phyloP scores from a whole-genome alignment of 164 flowering plant genomes.

The Warburgia ugandensis region DNA sequence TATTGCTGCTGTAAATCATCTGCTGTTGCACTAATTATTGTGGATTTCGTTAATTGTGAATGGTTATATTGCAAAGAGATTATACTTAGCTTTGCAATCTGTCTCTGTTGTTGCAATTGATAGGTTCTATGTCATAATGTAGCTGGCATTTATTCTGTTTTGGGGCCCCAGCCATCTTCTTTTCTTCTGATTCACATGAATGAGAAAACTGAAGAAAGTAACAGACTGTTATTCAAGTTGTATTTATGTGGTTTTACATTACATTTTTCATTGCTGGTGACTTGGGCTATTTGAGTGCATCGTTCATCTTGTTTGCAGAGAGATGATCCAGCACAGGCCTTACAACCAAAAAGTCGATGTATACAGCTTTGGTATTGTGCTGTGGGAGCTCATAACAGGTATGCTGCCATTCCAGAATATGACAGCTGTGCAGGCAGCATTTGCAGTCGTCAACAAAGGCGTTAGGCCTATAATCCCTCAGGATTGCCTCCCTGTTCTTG shows the following conservation, averaged over 20 bases:
- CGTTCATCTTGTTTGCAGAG: conserved; percentile 37
- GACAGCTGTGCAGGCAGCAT: conserved; percentile 96
- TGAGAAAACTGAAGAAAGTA: too few relatives aligned
- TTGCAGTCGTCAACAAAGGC: conserved; percentile 86
- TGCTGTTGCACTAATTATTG: too few relatives aligned
- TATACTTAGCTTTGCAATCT: too few relatives aligned
- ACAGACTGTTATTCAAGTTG: too few relatives aligned
- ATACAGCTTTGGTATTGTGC: conserved; percentile 88
- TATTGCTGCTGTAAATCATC: too few relatives aligned
- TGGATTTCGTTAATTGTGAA: too few relatives aligned
- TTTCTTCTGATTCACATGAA: too few relatives aligned
- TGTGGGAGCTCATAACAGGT: conserved; percentile 91
- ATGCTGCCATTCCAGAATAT: conserved; percentile 81
- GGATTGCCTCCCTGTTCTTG: conserved; percentile 69
- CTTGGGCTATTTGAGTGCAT: conserved; percentile 8
- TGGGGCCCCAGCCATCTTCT: too few relatives aligned
- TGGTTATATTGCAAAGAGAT: too few relatives aligned
- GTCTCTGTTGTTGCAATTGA: too few relatives aligned
- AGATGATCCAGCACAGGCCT: conserved; percentile 93
- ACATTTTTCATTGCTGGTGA: neutral
- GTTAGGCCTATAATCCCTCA: conserved; percentile 62
- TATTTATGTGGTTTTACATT: neutral
- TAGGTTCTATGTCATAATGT: too few relatives aligned
- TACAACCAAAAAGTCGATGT: conserved; percentile 91
- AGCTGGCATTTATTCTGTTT: too few relatives aligned